phyloP scores from a whole-genome alignment of 345 rosid species.

The Eucalyptus sp. region DNA sequence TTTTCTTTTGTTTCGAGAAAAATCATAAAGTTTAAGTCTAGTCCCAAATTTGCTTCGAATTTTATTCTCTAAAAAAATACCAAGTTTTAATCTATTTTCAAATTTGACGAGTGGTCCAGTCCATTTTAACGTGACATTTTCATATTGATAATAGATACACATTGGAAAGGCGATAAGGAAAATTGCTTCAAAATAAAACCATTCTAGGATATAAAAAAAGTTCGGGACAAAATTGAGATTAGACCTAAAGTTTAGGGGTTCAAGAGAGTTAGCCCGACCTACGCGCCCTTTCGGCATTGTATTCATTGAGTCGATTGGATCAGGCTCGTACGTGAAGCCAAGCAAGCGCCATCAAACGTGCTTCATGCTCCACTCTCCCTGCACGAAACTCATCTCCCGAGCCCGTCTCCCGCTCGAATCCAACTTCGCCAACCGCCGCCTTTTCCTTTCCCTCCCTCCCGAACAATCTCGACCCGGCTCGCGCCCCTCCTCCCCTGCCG shows the following conservation, averaged over 20 bases:
- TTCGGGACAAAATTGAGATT: too few relatives aligned
- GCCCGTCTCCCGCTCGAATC: neutral
- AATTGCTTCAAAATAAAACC: too few relatives aligned
- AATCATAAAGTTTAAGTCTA: accelerated
- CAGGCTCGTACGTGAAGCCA: neutral
- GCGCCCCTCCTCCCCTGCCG: neutral
- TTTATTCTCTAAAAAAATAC: too few relatives aligned
- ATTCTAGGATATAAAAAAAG: accelerated
- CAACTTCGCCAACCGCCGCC: neutral
- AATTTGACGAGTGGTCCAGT: accelerated
- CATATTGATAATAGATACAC: too few relatives aligned
- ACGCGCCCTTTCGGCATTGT: neutral
- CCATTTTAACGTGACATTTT: too few relatives aligned
- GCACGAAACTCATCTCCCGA: neutral
- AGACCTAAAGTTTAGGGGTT: too few relatives aligned
- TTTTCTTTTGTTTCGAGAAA: accelerated
- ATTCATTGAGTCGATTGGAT: neutral
- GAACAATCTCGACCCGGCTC: neutral
- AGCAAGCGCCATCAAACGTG: neutral
- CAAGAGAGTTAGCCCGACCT: too few relatives aligned
- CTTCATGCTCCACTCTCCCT: neutral
- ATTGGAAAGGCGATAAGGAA: accelerated
- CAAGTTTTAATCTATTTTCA: too few relatives aligned
- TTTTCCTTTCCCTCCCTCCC: neutral
- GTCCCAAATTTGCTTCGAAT: accelerated